Evolutionary conservation across 345 rosid species (phyloP).

Genomic region (Leavenworthia alabamica): DNA sequence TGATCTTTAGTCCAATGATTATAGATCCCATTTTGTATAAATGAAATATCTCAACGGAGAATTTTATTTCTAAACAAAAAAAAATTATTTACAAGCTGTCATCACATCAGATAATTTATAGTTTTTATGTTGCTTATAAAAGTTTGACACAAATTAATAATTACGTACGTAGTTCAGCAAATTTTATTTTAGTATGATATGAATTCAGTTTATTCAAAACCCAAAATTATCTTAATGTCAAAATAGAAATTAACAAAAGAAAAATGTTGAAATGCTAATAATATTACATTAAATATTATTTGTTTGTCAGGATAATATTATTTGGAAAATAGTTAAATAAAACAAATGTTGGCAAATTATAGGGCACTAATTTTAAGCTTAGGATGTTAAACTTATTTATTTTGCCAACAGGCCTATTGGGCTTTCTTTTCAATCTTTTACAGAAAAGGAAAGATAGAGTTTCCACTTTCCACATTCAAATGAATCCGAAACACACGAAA

Average conservation of each 20-base stretch:
- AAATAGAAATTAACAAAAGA: too few relatives aligned
- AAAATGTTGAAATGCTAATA: too few relatives aligned
- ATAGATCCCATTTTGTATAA: not conserved
- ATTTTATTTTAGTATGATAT: not conserved
- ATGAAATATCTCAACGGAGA: not conserved
- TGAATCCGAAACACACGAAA: not conserved
- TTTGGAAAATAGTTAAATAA: too few relatives aligned
- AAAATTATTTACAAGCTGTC: not conserved
- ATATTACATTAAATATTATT: too few relatives aligned
- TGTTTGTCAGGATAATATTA: too few relatives aligned
- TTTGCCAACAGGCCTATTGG: not conserved
- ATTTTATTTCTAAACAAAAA: not conserved
- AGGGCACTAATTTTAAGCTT: too few relatives aligned
- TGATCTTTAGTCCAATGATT: conserved; percentile 2
- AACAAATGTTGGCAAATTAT: too few relatives aligned
- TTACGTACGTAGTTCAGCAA: not conserved
- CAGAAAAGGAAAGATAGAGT: not conserved
- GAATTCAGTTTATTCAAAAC: not conserved
- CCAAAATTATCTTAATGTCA: not conserved
- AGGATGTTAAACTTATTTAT: too few relatives aligned
- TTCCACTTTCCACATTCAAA: not conserved
- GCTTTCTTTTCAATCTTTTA: not conserved
- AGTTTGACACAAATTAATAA: not conserved
- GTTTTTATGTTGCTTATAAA: not conserved
- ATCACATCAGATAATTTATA: not conserved